Base-by-base conservation (phyloP, 2,329 filamentous ascomycete species). In the Curvularia lunata region DNA sequence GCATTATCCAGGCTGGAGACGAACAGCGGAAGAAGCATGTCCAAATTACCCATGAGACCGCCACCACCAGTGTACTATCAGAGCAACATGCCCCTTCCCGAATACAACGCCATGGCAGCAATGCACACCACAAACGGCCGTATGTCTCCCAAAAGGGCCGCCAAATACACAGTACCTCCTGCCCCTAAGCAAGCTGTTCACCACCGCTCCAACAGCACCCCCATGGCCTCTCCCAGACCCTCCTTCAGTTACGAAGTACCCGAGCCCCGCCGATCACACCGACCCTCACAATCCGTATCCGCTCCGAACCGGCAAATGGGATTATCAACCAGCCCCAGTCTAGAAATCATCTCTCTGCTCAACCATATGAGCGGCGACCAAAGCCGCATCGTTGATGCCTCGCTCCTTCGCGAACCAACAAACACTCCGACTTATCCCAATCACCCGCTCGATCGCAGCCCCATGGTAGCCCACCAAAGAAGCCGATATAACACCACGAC, bases 1-100 rank as follows among this genome's bases (percentile, higher is more conserved):
- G 66, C 68, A 1, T 40, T 71, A 5, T 46, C 63, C 5, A 65
- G 58, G 21, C 52, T 71, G 9, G 67, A 71, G 34, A 57, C 50
- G 10, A 68, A 68, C 50, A 66, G 56, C 12, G 57, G 56, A 23
- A 59, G 38, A 27, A 55, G 57, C 21, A 62, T 48, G 16, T 32
- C 21, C 38, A 62, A 23, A 51, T 41, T 32, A 37, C 48, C 32
- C 53, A 54, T 54, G 16, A 42, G 9, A 28, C 48, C 27, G 16
- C 56, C 32, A n/a, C 54, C 61, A 7, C 43, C 56, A 18, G 34
- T 46, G 19, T 32, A 54, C 9, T 54, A 54, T 41, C 52, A 48
- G 4, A 27, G 32, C 42, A 50, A 48, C 19, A 47, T 52, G 10
- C 52, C 42, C 21, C 23, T 46, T 19, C 48, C 47, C 18, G 52